phyloP scores from a whole-genome alignment of 495 filamentous ascomycete genomes.

The Elaphomyces granulatus region DNA sequence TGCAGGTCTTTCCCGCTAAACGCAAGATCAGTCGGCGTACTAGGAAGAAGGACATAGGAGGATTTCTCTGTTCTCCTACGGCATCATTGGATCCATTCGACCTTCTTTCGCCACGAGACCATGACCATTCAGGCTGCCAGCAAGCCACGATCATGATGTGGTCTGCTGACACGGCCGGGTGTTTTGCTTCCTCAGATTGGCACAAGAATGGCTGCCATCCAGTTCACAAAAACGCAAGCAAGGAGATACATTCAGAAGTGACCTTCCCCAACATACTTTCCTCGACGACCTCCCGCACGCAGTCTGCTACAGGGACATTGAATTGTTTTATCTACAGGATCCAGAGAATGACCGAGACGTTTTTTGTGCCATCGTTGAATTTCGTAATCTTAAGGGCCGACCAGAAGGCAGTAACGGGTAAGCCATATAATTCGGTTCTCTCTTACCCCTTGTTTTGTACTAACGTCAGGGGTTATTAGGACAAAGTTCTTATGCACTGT shows the following conservation, averaged over 20 bases:
- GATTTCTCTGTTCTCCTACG: conserved; percentile 13
- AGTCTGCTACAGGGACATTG: conserved; percentile 18
- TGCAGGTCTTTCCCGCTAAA: conserved; percentile 8
- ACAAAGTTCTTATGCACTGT: conserved; percentile 22
- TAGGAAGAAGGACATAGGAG: conserved; percentile 13
- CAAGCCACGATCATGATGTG: conserved; percentile 16
- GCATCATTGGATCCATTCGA: conserved; percentile 19
- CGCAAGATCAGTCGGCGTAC: conserved; percentile 6
- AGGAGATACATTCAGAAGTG: conserved; percentile 12
- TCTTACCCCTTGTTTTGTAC: no score
- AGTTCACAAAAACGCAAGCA: conserved; percentile 10
- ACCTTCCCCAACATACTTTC: conserved; percentile 14
- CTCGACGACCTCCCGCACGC: conserved; percentile 15
- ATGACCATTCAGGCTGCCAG: conserved; percentile 19
- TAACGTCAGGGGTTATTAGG: no score
- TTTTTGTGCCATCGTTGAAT: conserved; percentile 17
- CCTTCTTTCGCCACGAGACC: conserved; percentile 15
- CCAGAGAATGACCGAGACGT: conserved; percentile 15
- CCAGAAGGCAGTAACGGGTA: conserved; percentile 16
- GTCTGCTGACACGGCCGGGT: conserved; percentile 14
- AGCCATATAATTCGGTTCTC: no score
- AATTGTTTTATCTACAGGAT: conserved; percentile 18
- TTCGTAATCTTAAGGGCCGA: conserved; percentile 17
- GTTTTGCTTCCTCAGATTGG: conserved; percentile 17
- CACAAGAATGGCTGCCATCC: conserved; percentile 11